Base-by-base conservation (phyloP, 345 rosid genomes). In the Limnanthes douglasii region DNA sequence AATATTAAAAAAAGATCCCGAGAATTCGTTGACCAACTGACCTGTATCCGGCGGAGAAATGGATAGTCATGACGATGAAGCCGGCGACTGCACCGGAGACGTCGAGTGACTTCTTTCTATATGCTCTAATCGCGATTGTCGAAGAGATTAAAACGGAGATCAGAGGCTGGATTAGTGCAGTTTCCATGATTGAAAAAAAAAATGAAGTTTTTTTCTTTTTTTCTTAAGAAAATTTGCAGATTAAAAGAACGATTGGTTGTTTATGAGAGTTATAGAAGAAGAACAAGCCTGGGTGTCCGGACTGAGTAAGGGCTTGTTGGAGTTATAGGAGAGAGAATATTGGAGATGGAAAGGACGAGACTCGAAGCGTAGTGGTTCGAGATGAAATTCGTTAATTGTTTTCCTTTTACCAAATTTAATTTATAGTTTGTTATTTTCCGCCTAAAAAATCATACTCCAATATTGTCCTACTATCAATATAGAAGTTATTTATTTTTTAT, bases 71-170 rank as follows among this genome's bases (percentile, higher is more conserved):
- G 34, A 90, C 93, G 20, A 79, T 20, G 55, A 79, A 72, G 22
- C 95, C 95, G 41, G 92, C 47, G 19, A 83, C 12, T 12, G 82
- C 86, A 21, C 98, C 95, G n/a, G 92, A 74, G 5, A 77, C 29
- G 47, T 74, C 66, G 34, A 90, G 95, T 19, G 98, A 83, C 35
- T 69, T 90, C 52, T 73, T 67, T 37, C 62, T 43, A 70, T 79
- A 84, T 21, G 86, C 59, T 63, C 86, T 54, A 36, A 56, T 41
- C 15, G 94, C 73, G 21, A 79, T 60, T n/a, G 62, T 21, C 15
- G 66, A 62, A 7, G 95, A 59, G 43, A 84, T 34, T 10, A 69
- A 0, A 2, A 51, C 54, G 15, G 84, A 90, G 26, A 77, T 46
- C 21, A 72, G 39, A 3, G 78, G 56, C 25, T 55, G 71, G 45